Percentiles rank a stretch among this genome's conserved stretches.
These are phyloP conservation scores for Cenchrus purpureus DNA, from an alignment of 176 grass and related monocot genomes.

Conservation along the genomic window DNA sequence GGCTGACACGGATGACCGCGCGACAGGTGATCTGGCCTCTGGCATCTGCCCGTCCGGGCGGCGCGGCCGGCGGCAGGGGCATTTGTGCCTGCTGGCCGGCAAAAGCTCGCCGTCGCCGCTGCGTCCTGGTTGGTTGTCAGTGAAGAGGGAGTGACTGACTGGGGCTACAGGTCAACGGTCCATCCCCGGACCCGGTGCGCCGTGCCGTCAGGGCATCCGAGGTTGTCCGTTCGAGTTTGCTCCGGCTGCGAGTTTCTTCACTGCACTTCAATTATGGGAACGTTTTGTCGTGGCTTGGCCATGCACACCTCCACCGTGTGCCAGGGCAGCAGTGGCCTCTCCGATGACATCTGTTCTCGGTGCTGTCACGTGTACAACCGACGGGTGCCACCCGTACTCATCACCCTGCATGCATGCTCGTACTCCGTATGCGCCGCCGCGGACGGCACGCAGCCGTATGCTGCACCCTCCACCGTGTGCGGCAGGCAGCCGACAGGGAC, in stretches of 20 bases:
- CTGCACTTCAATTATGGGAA: neutral
- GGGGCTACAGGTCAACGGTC: neutral
- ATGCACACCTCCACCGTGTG: too few relatives aligned
- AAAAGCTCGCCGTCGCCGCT: neutral
- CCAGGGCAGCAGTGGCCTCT: too few relatives aligned
- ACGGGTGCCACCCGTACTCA: neutral
- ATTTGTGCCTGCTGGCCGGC: neutral
- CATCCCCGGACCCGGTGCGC: neutral
- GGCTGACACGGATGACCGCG: neutral
- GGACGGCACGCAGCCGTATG: neutral
- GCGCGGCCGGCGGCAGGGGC: too few relatives aligned
- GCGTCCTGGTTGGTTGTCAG: too few relatives aligned
- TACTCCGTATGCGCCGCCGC: too few relatives aligned
- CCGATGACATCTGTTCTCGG: neutral
- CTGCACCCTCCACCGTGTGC: too few relatives aligned
- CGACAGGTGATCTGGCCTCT: neutral
- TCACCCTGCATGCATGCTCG: too few relatives aligned
- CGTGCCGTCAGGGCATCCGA: conserved; percentile 18
- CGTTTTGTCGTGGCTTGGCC: too few relatives aligned
- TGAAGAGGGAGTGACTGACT: neutral
- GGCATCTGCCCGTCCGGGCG: too few relatives aligned
- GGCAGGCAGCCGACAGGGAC: neutral
- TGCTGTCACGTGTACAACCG: neutral
- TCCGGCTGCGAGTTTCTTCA: neutral
- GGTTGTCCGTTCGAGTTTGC: neutral